Evolutionary conservation across 179 eudicot genomes (phyloP).

Genomic region (Corrigiola litoralis): DNA sequence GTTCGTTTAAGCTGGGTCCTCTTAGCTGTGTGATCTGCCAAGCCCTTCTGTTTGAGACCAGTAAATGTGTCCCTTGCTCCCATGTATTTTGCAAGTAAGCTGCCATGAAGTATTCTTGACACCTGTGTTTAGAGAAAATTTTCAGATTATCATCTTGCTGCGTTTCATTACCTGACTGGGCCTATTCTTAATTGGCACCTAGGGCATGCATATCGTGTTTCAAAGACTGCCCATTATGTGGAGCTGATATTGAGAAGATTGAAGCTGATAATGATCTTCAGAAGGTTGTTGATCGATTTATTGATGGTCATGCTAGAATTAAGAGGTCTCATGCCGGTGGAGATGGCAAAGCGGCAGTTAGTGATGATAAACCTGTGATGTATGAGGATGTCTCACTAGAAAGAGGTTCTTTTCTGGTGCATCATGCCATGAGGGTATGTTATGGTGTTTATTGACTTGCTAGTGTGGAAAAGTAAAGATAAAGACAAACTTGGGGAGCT

Average conservation of each 20-base stretch:
- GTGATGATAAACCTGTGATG: conserved; percentile 64
- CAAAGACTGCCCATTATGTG: conserved; percentile 91
- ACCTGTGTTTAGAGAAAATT: background rate
- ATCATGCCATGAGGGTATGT: conserved; percentile 96
- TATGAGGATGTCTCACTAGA: conserved; percentile 96
- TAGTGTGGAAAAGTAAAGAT: background rate
- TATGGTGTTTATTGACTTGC: background rate
- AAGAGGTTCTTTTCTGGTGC: conserved; percentile 90
- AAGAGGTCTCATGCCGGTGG: conserved; percentile 64
- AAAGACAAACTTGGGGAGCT: too few species aligned
- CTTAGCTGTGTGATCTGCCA: conserved; percentile 90
- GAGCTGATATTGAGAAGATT: conserved; percentile 89
- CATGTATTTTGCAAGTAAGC: conserved; percentile 94
- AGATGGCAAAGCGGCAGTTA: conserved; percentile 41
- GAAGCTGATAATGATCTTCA: conserved; percentile 75
- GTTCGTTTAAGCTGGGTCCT: conserved; percentile 86
- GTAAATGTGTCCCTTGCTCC: conserved; percentile 88
- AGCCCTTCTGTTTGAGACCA: conserved; percentile 88
- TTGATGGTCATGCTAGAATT: conserved; percentile 94
- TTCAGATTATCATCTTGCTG: background rate
- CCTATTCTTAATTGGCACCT: conserved; percentile 16
- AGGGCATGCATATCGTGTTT: conserved; percentile 89
- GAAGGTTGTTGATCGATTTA: conserved; percentile 83
- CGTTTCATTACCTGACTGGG: background rate
- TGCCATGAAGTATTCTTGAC: background rate